Base-by-base conservation (phyloP, 2,329 filamentous ascomycete species). In the Pseudocercospora eumusae region DNA sequence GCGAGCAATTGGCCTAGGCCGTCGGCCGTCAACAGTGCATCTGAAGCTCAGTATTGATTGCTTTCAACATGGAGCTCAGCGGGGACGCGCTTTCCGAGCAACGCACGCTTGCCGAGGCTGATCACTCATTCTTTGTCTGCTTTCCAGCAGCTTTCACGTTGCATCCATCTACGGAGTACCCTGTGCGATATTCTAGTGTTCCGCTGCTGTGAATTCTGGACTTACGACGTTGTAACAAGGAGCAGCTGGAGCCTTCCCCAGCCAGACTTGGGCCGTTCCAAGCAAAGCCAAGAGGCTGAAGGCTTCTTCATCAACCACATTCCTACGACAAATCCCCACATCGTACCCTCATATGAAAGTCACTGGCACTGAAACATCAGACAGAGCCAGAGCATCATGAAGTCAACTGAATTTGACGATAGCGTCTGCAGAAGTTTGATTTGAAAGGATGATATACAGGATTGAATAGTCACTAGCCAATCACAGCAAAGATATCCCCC, bases 21-120 rank as follows among this genome's bases (percentile, higher is more conserved):
- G 28, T 4, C 28, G 28, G 11, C 8, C 28, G 28, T 40, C 36
- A 9, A 40, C 15, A 18, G 18, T 40, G 36, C 36, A 4, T 7
- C 36, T 18, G 36, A 40, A 40, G 36, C 36, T 40, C 36, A 18
- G 36, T n/a, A 8, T 40, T 40, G 36, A 40, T 31, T 21, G 23
- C 20, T 15, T 4, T 52, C 10, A 4, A 15, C 25, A 25, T 23
- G 15, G 23, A 52, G 47, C 47, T 52, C 25, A n/a, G 47, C 47
- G 47, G 47, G 47, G 47, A 52, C 25, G 47, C 47, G 23, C 23
- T 28, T 52, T 28, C 47, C 47, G 47, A 25, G 47, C 47, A 52
- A 25, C 47, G 15, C 15, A n/a, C 47, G 15, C 15, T n/a, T 27
- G 47, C 47, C 47, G 47, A 52, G 47, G 47, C 47, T 52, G 21